Percentiles rank a stretch among this genome's conserved stretches.
These are phyloP conservation scores for Zizania latifolia DNA, from an alignment of 176 grass and related monocot genomes.

Conservation along the genomic window DNA sequence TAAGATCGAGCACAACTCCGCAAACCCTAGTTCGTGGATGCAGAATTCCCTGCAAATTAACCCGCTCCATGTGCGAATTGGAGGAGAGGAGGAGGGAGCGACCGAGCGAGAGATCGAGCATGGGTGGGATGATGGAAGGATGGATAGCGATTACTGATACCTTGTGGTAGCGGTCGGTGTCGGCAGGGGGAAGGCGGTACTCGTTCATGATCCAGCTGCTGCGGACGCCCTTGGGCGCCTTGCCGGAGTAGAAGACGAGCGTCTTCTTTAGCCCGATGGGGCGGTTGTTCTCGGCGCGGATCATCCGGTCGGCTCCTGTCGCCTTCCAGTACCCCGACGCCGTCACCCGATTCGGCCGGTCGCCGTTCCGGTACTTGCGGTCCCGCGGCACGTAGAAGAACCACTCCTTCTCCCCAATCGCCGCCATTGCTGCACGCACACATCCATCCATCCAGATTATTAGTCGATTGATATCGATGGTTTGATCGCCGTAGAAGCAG, in stretches of 20 bases:
- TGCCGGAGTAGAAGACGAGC: constrained; percentile 98
- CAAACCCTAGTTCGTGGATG: constrained; percentile 24
- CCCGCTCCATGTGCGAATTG: not conserved
- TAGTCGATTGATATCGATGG: too few species aligned
- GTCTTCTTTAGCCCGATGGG: constrained; percentile 94
- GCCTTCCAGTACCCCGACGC: constrained; percentile 98
- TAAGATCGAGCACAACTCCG: not conserved
- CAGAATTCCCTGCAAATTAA: not conserved
- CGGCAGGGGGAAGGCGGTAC: constrained; percentile 65
- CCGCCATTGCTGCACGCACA: constrained; percentile 53
- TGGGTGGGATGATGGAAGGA: too few species aligned
- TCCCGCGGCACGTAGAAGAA: constrained; percentile 98
- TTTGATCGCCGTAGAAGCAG: too few species aligned
- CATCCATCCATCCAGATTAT: too few species aligned
- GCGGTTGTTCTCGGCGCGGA: constrained; percentile 57
- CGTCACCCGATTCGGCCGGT: constrained; percentile 91
- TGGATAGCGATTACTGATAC: constrained; percentile 20
- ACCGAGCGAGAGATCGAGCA: not conserved
- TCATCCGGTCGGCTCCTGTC: constrained; percentile 82
- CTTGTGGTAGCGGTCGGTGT: constrained; percentile 72
- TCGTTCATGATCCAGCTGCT: constrained; percentile 99
- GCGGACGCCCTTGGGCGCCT: constrained; percentile 87
- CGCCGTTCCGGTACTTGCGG: constrained; percentile 94
- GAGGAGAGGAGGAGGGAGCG: not conserved
- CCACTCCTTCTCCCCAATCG: constrained; percentile 99